Conservation (phyloP, 805 yeast species). For the Yamadazyma endophytica region DNA sequence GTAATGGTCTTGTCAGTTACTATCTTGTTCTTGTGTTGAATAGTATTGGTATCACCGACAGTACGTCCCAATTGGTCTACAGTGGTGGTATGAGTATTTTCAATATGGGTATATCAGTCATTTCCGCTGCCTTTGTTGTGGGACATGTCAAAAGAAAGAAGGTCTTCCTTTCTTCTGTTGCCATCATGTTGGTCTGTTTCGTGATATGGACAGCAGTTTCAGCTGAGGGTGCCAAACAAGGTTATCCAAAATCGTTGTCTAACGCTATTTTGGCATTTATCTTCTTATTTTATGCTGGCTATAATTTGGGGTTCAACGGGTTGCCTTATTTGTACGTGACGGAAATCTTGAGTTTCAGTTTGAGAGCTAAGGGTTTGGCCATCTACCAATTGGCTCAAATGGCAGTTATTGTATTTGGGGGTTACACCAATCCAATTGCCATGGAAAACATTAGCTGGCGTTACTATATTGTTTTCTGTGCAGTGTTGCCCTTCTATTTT, state of each 20-base stretch:
- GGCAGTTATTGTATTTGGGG: conserved; percentile 20
- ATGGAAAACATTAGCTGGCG: conserved; percentile 40
- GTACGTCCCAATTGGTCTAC: conserved; percentile 41
- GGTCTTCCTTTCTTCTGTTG: conserved; percentile 20
- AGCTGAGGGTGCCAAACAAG: conserved; percentile 17
- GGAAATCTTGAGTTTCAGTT: conserved; percentile 35
- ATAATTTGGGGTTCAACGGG: conserved; percentile 38
- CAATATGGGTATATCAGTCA: conserved; percentile 32
- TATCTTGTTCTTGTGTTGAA: conserved; percentile 46
- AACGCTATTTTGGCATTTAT: conserved; percentile 21
- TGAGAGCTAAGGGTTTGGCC: conserved; percentile 40
- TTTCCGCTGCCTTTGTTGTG: conserved; percentile 12
- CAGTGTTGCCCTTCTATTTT: conserved; percentile 25
- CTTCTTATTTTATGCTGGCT: conserved; percentile 18
- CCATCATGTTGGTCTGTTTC: conserved; percentile 22
- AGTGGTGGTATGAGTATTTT: conserved; percentile 49
- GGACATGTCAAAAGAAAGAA: conserved; percentile 23
- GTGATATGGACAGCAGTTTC: conserved; percentile 22
- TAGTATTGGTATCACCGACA: conserved; percentile 51
- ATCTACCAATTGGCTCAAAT: conserved; percentile 20
- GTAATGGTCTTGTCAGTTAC: conserved; percentile 51
- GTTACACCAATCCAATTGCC: conserved; percentile 33
- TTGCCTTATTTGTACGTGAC: conserved; percentile 44
- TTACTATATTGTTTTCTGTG: conserved; percentile 40
- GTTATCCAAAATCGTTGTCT: conserved; percentile 12